Evolutionary conservation across 768 basidiomycete genomes (phyloP).

Genomic region (Collybia sordida): DNA sequence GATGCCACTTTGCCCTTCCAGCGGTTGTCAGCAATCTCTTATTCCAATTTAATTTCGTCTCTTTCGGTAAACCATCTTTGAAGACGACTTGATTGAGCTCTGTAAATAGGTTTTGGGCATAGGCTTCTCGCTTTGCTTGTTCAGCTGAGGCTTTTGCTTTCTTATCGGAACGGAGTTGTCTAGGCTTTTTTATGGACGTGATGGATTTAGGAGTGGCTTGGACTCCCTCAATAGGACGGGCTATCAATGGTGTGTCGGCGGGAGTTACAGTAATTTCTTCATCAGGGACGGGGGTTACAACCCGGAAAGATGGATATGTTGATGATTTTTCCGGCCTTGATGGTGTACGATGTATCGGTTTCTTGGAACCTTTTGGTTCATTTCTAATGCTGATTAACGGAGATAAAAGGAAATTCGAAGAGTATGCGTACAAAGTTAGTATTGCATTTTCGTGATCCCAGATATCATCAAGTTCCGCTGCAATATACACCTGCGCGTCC

Average conservation of each 20-base stretch:
- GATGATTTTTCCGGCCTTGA: no score
- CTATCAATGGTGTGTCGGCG: not conserved
- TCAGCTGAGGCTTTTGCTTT: slow-evolving; percentile 43
- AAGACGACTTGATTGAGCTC: slow-evolving; percentile 64
- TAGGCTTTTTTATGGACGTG: slow-evolving; percentile 1
- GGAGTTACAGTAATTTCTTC: not conserved
- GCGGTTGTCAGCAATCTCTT: slow-evolving; percentile 66
- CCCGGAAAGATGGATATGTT: not conserved
- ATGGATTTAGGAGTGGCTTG: not conserved
- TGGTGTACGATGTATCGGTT: slow-evolving; percentile 31
- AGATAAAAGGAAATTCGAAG: not conserved
- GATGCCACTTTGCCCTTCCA: slow-evolving; percentile 65
- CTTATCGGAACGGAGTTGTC: slow-evolving; percentile 26
- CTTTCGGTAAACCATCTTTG: slow-evolving; percentile 46
- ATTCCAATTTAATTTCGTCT: slow-evolving; percentile 66
- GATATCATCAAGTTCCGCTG: slow-evolving; percentile 20
- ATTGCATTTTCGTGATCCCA: slow-evolving; percentile 35
- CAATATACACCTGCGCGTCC: not conserved
- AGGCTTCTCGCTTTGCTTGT: slow-evolving; percentile 42
- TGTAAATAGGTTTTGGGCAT: slow-evolving; percentile 58
- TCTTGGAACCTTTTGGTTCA: slow-evolving; percentile 49
- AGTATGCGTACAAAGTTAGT: slow-evolving; percentile 32
- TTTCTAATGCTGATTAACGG: slow-evolving; percentile 25
- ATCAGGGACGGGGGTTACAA: not conserved
- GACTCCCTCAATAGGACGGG: not conserved